phyloP scores from a whole-genome alignment of 2,329 filamentous ascomycete species.

The Thelonectria blattea region DNA sequence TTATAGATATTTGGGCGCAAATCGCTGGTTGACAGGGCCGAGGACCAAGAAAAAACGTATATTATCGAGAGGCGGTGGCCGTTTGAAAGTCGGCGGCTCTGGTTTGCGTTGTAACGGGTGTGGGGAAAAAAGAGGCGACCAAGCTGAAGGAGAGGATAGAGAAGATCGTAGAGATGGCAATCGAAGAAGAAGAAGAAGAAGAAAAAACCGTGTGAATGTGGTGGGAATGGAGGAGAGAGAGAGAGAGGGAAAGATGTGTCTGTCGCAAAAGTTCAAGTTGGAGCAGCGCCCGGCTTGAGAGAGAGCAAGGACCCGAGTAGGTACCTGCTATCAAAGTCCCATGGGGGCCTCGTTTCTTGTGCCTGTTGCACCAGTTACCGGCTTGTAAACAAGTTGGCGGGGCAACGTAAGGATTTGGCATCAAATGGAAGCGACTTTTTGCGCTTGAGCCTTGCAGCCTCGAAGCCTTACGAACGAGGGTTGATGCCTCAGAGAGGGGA shows the following conservation, averaged over 20 bases:
- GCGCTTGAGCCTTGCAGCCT: neutral
- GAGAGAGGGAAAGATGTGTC: constrained; percentile 7
- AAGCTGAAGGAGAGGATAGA: constrained; percentile 1
- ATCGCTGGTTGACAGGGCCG: constrained; percentile 10
- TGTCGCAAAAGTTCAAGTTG: constrained; percentile 23
- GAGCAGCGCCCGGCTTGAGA: constrained; percentile 14
- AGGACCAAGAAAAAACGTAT: constrained; percentile 9
- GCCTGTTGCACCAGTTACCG: constrained; percentile 34
- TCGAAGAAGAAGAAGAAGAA: neutral
- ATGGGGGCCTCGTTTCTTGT: constrained; percentile 31
- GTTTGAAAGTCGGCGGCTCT: neutral
- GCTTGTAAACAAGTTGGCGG: constrained; percentile 44
- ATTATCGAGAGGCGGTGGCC: constrained; percentile 20
- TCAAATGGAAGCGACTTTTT: neutral
- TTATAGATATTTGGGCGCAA: constrained; percentile 7
- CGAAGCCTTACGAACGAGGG: neutral
- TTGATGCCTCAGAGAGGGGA: neutral
- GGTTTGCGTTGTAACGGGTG: constrained; percentile 3
- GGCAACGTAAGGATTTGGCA: constrained; percentile 38
- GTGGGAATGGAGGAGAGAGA: constrained; percentile 6
- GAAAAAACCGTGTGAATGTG: neutral
- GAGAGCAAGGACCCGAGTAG: constrained; percentile 22
- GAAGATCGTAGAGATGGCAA: constrained; percentile 1
- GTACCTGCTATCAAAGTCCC: constrained; percentile 18
- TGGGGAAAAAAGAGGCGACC: constrained; percentile 9